Evolutionary conservation across 208 protist genomes (phyloP).

Genomic region (Leishmania lainsoni): DNA sequence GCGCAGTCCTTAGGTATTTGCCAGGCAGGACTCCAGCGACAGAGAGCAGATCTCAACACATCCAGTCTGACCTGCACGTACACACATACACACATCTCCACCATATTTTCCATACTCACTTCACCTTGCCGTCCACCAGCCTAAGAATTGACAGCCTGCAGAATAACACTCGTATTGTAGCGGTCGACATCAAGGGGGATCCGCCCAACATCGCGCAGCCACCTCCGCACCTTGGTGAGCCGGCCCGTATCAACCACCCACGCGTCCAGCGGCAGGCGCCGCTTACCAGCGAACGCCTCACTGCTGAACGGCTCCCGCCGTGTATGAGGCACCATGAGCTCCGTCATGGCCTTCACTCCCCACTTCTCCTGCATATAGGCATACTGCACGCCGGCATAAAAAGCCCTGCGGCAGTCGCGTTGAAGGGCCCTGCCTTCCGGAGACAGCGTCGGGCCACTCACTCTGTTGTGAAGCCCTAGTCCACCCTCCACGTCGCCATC

Average conservation of each 20-base stretch:
- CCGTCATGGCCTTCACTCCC: conserved; percentile 8
- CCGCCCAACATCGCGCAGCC: conserved; percentile 21
- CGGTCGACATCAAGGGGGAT: neutral
- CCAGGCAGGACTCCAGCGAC: neutral
- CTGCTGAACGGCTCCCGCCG: conserved; percentile 5
- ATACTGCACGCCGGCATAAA: conserved; percentile 19
- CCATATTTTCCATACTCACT: neutral
- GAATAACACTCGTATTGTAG: conserved; percentile 31
- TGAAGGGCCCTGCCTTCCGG: conserved; percentile 9
- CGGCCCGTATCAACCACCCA: conserved; percentile 31
- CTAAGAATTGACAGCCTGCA: conserved; percentile 9
- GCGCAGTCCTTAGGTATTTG: neutral
- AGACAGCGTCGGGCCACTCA: neutral
- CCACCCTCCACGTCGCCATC: neutral
- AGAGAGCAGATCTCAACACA: neutral
- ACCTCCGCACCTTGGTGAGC: conserved; percentile 8
- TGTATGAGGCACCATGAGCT: neutral
- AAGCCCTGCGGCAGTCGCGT: conserved; percentile 22
- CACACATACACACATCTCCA: neutral
- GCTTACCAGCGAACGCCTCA: conserved; percentile 18
- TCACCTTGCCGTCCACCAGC: neutral
- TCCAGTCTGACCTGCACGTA: too few species aligned
- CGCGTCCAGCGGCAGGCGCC: conserved; percentile 33
- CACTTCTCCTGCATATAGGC: conserved; percentile 30
- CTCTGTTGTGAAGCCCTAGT: neutral